Conservation (phyloP, 2,329 filamentous ascomycete species). For the Nectriaceae sp. region DNA sequence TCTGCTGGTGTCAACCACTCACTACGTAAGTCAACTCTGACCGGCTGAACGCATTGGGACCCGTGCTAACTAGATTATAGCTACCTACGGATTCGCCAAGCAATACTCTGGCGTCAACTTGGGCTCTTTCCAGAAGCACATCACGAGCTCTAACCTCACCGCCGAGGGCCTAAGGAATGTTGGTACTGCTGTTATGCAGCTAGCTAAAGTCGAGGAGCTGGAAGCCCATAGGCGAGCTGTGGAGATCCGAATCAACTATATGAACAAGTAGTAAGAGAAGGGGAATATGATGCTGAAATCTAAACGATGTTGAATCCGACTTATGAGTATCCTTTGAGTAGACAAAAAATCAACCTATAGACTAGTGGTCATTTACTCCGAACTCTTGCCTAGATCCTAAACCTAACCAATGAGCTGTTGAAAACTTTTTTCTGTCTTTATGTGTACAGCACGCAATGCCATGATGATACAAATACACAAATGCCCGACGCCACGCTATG, state of each 20-base stretch:
- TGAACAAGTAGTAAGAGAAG: conserved; percentile 36
- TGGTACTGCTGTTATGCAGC: conserved; percentile 86
- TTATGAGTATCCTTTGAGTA: too few species aligned
- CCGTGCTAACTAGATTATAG: conserved; percentile 47
- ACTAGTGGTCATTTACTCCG: too few species aligned
- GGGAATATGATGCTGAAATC: neutral
- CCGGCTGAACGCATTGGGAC: neutral
- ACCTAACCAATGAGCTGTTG: too few species aligned
- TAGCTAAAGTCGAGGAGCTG: conserved; percentile 91
- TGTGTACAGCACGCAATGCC: conserved; percentile 17
- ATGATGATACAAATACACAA: conserved; percentile 22
- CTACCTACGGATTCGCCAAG: conserved; percentile 96
- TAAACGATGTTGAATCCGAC: neutral
- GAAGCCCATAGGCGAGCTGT: conserved; percentile 92
- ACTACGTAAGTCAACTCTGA: conserved; percentile 66
- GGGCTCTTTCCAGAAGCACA: conserved; percentile 95
- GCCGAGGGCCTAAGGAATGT: conserved; percentile 83
- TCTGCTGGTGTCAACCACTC: conserved; percentile 98
- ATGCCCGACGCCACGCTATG: conserved; percentile 39
- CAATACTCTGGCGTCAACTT: conserved; percentile 98
- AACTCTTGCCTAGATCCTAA: too few species aligned
- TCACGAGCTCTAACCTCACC: conserved; percentile 90
- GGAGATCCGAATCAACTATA: conserved; percentile 71
- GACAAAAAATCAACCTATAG: too few species aligned
- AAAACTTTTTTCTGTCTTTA: conserved; percentile 17